Base-by-base conservation (phyloP, 2,329 filamentous ascomycete genomes). In the Colletotrichum spinosum region DNA sequence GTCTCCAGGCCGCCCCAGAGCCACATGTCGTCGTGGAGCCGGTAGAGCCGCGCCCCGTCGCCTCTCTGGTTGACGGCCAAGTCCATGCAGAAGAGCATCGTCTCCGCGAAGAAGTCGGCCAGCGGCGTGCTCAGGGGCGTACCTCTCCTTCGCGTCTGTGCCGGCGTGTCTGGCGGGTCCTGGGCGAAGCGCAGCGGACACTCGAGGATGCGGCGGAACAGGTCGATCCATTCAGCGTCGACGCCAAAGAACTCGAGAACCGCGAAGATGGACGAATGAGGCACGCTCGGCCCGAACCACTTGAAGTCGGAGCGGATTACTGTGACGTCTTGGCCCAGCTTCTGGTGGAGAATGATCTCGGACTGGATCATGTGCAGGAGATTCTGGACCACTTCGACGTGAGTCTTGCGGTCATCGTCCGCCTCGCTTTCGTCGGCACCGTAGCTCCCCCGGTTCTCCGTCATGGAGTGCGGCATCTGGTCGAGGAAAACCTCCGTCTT, bases 1-100 rank as follows among this genome's bases (percentile, higher is more conserved):
- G 77, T 80, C 6, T 77, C 66, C 38, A 84, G 79, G 10, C 81
- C 76, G 6, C 85, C 84, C 85, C 86, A 90, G 67, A 89, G 84
- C 87, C 87, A 90, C 67, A 90, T 83, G 71, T 90, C 88, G 70
- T 90, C 88, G 67, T 89, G 86, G 45, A 89, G 77, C 8, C 88
- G 83, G 68, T 88, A 88, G 39, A 90, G 76, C 33, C 82, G 79
- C 1, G 78, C 76, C 0, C 86, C 86, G 12, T 79, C 69, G 1
- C 86, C 84, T 11, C 76, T 75, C 67, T 84, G 81, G 65, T 89
- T 90, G 63, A 90, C 83, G 0, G 86, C 81, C 69, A 85, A 88
- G 70, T 90, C 88, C 71, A 90, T 81, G 68, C 84, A 86, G 72
- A 90, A 90, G 1, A 91, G 77, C 25, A 89, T 75, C 0, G 80